These are phyloP conservation scores for Abortiporus biennis DNA, from an alignment of 1,284 basidiomycete genomes.

Conservation along the genomic window DNA sequence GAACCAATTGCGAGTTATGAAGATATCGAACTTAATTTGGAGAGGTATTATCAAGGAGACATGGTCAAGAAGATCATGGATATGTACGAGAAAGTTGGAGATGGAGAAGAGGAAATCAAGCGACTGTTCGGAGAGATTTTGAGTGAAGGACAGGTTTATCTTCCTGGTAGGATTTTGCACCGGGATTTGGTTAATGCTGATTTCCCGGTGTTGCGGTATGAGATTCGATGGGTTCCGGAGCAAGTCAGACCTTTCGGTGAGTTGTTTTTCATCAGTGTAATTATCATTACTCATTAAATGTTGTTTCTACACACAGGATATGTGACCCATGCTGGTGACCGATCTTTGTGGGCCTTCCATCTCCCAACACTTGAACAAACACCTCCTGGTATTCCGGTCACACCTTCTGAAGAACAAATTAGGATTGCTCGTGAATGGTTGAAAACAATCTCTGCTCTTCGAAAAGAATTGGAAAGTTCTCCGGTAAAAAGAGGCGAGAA, in stretches of 20 bases:
- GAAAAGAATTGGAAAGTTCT: constrained; percentile 31
- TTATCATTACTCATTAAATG: constrained; percentile 7
- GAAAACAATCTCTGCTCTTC: constrained; percentile 35
- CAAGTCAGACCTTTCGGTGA: constrained; percentile 47
- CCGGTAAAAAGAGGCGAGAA: too few species aligned
- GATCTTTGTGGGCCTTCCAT: constrained; percentile 40
- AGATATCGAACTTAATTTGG: constrained; percentile 53
- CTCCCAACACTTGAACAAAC: constrained; percentile 32
- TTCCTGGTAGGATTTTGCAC: constrained; percentile 58
- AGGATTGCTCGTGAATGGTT: constrained; percentile 46
- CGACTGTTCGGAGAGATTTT: constrained; percentile 54
- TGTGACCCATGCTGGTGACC: constrained; percentile 66
- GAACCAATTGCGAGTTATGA: constrained; percentile 36
- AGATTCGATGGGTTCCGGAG: constrained; percentile 65
- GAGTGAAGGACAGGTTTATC: constrained; percentile 63
- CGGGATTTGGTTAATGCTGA: constrained; percentile 48
- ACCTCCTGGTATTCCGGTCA: too few species aligned
- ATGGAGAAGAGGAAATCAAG: constrained; percentile 34
- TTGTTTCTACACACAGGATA: constrained; percentile 37
- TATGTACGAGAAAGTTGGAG: constrained; percentile 34
- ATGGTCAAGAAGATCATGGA: constrained; percentile 41
- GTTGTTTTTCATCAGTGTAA: constrained; percentile 13
- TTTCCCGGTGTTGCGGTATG: constrained; percentile 64
- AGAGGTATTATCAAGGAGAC: constrained; percentile 51
- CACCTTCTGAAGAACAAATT: too few species aligned